Evolutionary conservation across 2,329 filamentous ascomycete species (phyloP).

Genomic region (Fusarium scirpi): DNA sequence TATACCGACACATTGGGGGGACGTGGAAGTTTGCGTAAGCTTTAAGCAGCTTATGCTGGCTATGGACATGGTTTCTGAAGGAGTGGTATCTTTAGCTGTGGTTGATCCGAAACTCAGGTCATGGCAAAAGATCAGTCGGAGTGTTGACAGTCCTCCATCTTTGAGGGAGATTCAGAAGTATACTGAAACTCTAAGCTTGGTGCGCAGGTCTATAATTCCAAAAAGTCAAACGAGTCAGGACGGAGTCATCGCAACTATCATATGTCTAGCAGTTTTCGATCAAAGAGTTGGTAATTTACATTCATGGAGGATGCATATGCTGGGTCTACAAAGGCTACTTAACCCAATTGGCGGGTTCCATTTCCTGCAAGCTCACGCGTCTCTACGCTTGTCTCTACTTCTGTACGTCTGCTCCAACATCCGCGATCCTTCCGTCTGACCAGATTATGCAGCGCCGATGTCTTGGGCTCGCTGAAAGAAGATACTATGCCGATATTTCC

Average conservation of each 20-base stretch:
- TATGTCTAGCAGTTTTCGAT: constrained; percentile 39
- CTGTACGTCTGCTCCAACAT: constrained; percentile 5
- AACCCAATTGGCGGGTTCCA: constrained; percentile 24
- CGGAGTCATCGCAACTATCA: constrained; percentile 32
- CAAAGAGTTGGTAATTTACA: constrained; percentile 27
- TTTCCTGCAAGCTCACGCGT: constrained; percentile 8
- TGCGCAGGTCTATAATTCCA: constrained; percentile 16
- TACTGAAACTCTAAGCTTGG: constrained; percentile 30
- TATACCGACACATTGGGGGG: constrained; percentile 33
- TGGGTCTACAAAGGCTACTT: constrained; percentile 27
- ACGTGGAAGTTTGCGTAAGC: constrained; percentile 34
- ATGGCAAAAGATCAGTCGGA: background rate
- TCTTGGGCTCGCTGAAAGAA: constrained; percentile 32
- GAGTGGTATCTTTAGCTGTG: constrained; percentile 32
- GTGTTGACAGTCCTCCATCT: background rate
- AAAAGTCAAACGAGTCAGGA: background rate
- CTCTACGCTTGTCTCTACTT: constrained; percentile 35
- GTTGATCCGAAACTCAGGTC: constrained; percentile 11
- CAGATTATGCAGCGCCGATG: constrained; percentile 11
- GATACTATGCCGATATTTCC: constrained; percentile 32
- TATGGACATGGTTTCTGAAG: constrained; percentile 39
- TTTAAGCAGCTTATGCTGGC: constrained; percentile 35
- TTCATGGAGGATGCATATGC: constrained; percentile 37
- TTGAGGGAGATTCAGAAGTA: constrained; percentile 30
- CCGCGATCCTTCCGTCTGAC: background rate